Evolutionary conservation across 495 filamentous ascomycete species (phyloP).

Genomic region (Daldinia childiae): DNA sequence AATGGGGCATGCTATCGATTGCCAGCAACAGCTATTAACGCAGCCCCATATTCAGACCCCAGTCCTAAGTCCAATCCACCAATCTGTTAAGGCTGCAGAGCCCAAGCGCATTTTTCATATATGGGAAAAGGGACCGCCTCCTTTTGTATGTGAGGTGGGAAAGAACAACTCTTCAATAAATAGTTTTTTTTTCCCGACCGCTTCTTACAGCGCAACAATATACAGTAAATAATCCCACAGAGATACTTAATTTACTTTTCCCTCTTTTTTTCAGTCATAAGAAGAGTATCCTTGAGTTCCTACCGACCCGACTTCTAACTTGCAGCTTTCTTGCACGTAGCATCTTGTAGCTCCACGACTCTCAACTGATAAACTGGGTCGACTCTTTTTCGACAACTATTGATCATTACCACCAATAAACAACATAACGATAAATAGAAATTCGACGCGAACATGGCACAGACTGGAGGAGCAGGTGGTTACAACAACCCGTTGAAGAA

Average conservation of each 20-base stretch:
- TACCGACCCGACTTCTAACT: slow-evolving; percentile 6
- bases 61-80: slow-evolving; percentile 24
- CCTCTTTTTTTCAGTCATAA: slow-evolving; percentile 7
- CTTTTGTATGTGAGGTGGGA: slow-evolving; percentile 34
- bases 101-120: slow-evolving; percentile 38
- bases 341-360: slow-evolving; percentile 14
- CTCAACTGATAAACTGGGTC: slow-evolving; percentile 18
- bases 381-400: slow-evolving; percentile 17
- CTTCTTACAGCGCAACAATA: neutral
- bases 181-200: slow-evolving; percentile 9
- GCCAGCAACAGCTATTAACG: slow-evolving; percentile 8
- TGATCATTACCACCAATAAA: neutral
- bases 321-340: slow-evolving; percentile 9
- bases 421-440: slow-evolving; percentile 12
- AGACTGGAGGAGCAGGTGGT: slow-evolving; percentile 69
- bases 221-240: slow-evolving; percentile 17
- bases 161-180: slow-evolving; percentile 32
- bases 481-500: slow-evolving; percentile 99
- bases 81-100: slow-evolving; percentile 37
- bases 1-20: slow-evolving; percentile 25
- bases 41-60: slow-evolving; percentile 25
- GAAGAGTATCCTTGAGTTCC: slow-evolving; percentile 8
- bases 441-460: slow-evolving; percentile 52
- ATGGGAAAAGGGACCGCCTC: slow-evolving; percentile 33
- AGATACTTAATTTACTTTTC: slow-evolving; percentile 25